Conservation (phyloP, 192 early-diverging fungal genomes). For the Helicostylum pulchrum region DNA sequence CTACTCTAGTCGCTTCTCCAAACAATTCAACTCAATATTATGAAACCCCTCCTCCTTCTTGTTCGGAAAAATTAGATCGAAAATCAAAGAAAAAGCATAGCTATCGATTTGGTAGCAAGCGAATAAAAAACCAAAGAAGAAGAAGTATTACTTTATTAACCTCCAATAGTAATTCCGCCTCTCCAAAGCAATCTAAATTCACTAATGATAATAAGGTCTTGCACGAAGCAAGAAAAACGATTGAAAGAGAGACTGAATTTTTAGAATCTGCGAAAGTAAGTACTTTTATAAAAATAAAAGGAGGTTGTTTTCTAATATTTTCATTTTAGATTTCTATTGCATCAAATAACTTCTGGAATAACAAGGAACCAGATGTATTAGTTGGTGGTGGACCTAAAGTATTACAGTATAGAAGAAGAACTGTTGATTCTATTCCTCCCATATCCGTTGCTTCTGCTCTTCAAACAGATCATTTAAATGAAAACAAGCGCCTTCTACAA, state of each 20-base stretch:
- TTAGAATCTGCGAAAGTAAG: not conserved
- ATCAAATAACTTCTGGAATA: not conserved
- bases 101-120: not conserved
- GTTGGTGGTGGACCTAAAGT: too few relatives aligned
- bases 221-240: not conserved
- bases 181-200: not conserved
- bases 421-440: conserved; percentile 2
- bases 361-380: too few relatives aligned
- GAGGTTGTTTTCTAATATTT: too few relatives aligned
- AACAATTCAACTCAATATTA: not conserved
- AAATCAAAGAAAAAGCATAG: conserved; percentile 8
- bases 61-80: not conserved
- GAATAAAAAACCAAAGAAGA: conserved; percentile 7
- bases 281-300: too few relatives aligned
- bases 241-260: not conserved
- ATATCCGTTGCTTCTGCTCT: not conserved
- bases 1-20: conserved; percentile 5
- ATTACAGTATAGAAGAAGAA: conserved; percentile 7
- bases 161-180: not conserved
- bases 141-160: not conserved
- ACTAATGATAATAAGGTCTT: not conserved
- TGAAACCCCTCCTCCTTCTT: not conserved
- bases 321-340: not conserved
- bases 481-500: conserved; percentile 2
- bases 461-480: not conserved